phyloP scores from a whole-genome alignment of 2,329 filamentous ascomycete genomes.

The Phyllosticta citriasiana region DNA sequence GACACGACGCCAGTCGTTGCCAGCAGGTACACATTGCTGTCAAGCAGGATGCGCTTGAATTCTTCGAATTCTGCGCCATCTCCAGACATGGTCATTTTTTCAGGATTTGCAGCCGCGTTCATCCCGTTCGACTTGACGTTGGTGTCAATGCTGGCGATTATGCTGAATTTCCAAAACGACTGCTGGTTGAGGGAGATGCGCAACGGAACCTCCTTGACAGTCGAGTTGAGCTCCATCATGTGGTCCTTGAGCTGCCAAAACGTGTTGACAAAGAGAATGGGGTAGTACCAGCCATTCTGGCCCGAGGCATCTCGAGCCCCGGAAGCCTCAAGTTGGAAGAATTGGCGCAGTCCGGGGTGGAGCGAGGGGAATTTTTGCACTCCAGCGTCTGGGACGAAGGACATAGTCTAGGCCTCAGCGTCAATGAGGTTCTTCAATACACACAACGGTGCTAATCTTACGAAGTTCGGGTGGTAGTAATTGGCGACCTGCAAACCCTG shows the following conservation, averaged over 20 bases:
- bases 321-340: conserved; percentile 67
- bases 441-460: too few species aligned
- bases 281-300: conserved; percentile 87
- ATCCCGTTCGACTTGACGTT: conserved; percentile 75
- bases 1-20: conserved; percentile 75
- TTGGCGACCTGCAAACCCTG: conserved; percentile 57
- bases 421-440: too few species aligned
- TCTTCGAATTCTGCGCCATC: conserved; percentile 94
- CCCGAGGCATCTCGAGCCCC: conserved; percentile 75
- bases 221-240: conserved; percentile 87
- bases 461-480: conserved; percentile 80
- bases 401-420: conserved; percentile 54
- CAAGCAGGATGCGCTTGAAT: conserved; percentile 89
- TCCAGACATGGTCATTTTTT: conserved; percentile 61
- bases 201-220: conserved; percentile 70
- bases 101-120: conserved; percentile 56
- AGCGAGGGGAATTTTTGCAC: conserved; percentile 55
- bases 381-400: conserved; percentile 73
- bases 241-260: conserved; percentile 94
- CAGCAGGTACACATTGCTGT: conserved; percentile 88
- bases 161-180: conserved; percentile 77
- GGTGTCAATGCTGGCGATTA: conserved; percentile 76
- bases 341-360: conserved; percentile 66
- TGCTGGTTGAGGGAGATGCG: conserved; percentile 77
- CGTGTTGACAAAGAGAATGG: conserved; percentile 83